Evolutionary conservation across 345 rosid genomes (phyloP).

Genomic region (Physaria fendleri): DNA sequence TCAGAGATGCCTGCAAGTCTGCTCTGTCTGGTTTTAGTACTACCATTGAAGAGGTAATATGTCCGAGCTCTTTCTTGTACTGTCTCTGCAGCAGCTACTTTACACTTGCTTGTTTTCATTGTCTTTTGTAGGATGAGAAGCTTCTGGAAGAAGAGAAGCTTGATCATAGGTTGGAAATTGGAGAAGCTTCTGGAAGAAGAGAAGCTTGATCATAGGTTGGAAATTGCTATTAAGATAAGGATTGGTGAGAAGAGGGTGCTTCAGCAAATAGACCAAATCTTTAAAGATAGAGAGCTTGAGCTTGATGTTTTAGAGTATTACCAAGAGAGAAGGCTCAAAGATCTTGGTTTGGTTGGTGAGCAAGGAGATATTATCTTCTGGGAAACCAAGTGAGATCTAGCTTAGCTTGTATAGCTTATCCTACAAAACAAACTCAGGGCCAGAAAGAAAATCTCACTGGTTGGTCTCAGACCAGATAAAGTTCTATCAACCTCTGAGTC

Average conservation of each 20-base stretch:
- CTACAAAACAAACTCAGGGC: conserved; percentile 19
- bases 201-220: conserved; percentile 39
- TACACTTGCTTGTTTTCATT: not conserved
- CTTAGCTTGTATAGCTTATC: not conserved
- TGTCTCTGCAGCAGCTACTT: not conserved
- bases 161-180: conserved; percentile 43
- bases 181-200: conserved; percentile 51
- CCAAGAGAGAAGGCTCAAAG: conserved; percentile 87
- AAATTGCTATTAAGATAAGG: conserved; percentile 64
- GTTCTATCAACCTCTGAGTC: no score
- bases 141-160: conserved; percentile 42
- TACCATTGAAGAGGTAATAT: conserved; percentile 64
- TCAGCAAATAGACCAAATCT: conserved; percentile 61
- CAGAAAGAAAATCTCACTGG: not conserved
- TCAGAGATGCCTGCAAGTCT: conserved; percentile 69
- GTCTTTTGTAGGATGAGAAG: conserved; percentile 60
- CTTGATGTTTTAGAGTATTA: conserved; percentile 70
- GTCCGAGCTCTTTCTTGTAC: not conserved
- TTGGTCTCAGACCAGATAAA: conserved; percentile 9
- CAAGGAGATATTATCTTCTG: conserved; percentile 97
- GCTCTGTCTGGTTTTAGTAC: conserved; percentile 70
- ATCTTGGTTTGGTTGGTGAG: conserved; percentile 87
- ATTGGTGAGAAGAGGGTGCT: conserved; percentile 78
- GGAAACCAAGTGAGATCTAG: conserved; percentile 41
- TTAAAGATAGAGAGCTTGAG: conserved; percentile 61